Percentiles rank a stretch among this genome's conserved stretches.
Conservation (phyloP, 2,329 filamentous ascomycete species). For the Bertia moriformis region DNA sequence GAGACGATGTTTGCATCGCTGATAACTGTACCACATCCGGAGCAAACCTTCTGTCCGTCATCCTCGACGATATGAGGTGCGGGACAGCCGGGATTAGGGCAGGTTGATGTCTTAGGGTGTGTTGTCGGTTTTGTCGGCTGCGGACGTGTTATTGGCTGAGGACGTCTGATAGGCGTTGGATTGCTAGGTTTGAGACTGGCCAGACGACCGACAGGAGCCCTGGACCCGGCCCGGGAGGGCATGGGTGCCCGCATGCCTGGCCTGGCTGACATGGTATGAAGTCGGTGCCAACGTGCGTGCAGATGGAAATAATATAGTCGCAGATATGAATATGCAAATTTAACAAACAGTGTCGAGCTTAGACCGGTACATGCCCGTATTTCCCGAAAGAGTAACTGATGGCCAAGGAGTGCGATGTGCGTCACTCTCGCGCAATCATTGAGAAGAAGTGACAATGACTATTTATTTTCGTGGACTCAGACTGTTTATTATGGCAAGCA, state of each 20-base stretch:
- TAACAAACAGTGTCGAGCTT: no score
- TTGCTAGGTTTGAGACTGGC: background rate
- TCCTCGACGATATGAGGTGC: background rate
- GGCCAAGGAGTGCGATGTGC: no score
- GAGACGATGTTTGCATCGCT: constrained; percentile 53
- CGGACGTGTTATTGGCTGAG: background rate
- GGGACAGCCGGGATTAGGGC: background rate
- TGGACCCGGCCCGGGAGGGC: background rate
- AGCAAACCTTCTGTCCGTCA: constrained; percentile 1
- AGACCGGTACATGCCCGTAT: no score
- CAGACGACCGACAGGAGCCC: background rate
- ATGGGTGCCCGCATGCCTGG: background rate
- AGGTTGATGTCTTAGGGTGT: background rate
- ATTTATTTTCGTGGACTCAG: no score
- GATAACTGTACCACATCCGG: constrained; percentile 44
- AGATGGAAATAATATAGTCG: no score
- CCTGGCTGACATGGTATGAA: no score
- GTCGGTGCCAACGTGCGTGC: no score
- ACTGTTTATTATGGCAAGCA: no score
- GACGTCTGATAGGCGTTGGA: background rate
- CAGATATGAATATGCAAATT: no score
- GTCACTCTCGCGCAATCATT: no score
- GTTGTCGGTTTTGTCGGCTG: background rate
- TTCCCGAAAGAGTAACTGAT: no score
- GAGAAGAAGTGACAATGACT: no score